Conservation (phyloP, 1,284 basidiomycete species). For the Apiotrichum sp. region DNA sequence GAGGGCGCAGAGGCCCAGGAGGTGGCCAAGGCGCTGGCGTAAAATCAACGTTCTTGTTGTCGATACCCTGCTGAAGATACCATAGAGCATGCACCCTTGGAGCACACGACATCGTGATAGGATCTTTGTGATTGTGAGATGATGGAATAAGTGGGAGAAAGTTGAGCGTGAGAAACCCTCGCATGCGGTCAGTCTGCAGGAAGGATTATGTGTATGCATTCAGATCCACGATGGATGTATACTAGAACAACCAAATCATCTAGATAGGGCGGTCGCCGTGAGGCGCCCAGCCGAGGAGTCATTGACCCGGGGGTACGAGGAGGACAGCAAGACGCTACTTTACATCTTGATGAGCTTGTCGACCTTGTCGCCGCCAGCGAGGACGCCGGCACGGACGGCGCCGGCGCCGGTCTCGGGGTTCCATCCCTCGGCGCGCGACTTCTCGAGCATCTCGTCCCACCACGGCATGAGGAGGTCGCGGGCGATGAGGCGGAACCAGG, state of each 20-base stretch:
- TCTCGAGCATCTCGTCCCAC: slow-evolving; percentile 84
- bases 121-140: no score
- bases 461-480: slow-evolving; percentile 95
- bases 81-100: no score
- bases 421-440: slow-evolving; percentile 54
- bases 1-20: slow-evolving; percentile 29
- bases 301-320: no score
- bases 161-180: no score
- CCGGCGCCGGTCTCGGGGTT: slow-evolving; percentile 51
- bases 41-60: neutral
- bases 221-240: neutral
- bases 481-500: slow-evolving; percentile 99
- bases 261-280: no score
- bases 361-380: slow-evolving; percentile 46
- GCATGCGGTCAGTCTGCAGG: no score
- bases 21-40: slow-evolving; percentile 2
- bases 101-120: no score
- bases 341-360: slow-evolving; percentile 72
- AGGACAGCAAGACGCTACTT: slow-evolving; percentile 2
- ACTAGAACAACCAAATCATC: neutral
- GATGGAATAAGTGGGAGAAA: no score
- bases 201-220: neutral
- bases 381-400: slow-evolving; percentile 30
- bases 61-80: no score
- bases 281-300: no score